Conservation (phyloP, 257 asterid genomes). For the Solanum corneliomulleri region DNA sequence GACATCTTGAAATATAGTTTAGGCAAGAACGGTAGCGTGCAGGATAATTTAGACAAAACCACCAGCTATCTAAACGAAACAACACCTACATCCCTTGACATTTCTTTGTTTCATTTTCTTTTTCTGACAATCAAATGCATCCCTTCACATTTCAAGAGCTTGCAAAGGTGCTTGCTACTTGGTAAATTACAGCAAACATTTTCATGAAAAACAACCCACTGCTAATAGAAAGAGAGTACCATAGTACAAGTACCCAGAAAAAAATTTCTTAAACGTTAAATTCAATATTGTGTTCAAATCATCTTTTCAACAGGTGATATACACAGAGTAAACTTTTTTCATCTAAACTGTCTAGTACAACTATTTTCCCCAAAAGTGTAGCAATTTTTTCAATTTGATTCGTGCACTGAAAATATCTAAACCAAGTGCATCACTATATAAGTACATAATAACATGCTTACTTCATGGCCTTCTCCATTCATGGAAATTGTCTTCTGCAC, state of each 20-base stretch:
- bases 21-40: not conserved
- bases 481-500: conserved; percentile 20
- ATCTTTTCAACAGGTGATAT: not conserved
- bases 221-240: not conserved
- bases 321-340: not conserved
- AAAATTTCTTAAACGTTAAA: not conserved
- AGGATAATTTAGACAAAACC: not conserved
- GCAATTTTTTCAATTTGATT: not conserved
- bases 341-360: not conserved
- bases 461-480: conserved; percentile 55
- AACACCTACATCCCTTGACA: not conserved
- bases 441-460: conserved; percentile 20
- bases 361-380: not conserved
- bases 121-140: not conserved
- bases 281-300: not conserved
- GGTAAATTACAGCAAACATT: not conserved
- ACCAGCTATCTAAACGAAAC: not conserved
- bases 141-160: not conserved
- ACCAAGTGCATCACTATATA: not conserved
- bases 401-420: not conserved
- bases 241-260: not conserved
- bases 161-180: not conserved
- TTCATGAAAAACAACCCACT: not conserved
- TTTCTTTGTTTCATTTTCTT: not conserved
- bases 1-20: not conserved